Conservation (phyloP, 306 rosid genomes). For the Cyamopsis tetragonoloba region DNA sequence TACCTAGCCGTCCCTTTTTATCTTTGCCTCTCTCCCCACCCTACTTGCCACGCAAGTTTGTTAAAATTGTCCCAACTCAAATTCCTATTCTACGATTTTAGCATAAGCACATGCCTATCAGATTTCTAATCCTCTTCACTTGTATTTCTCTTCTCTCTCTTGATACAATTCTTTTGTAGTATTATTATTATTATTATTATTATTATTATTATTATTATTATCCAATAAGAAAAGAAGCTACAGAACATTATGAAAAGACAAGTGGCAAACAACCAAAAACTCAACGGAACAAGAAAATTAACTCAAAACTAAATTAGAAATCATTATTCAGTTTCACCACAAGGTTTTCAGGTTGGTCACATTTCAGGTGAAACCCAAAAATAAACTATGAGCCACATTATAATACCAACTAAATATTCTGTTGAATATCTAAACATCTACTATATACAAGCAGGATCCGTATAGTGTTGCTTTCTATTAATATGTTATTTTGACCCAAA, state of each 20-base stretch:
- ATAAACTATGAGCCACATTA: not conserved
- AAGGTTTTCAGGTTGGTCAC: conserved; percentile 15
- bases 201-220: too few species aligned
- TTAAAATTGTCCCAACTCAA: too few species aligned
- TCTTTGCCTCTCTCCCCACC: too few species aligned
- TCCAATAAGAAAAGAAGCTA: too few species aligned
- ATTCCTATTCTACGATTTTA: too few species aligned
- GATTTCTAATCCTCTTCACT: too few species aligned
- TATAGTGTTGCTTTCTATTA: not conserved
- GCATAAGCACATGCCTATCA: too few species aligned
- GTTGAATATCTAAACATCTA: conserved; percentile 5
- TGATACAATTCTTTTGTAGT: too few species aligned
- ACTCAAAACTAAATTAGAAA: not conserved
- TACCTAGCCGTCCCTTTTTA: too few species aligned
- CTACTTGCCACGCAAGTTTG: too few species aligned
- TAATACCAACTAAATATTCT: conserved; percentile 3
- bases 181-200: too few species aligned
- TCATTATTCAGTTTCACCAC: not conserved
- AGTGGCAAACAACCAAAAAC: not conserved
- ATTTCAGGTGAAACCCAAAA: conserved; percentile 8
- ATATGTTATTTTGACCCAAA: not conserved
- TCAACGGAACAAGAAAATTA: not conserved
- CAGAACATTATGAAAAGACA: not conserved
- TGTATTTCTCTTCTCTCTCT: too few species aligned
- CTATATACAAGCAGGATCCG: not conserved